A percentile compares a stretch with the other conserved stretches of the same genome.
Evolutionary conservation across 768 basidiomycete species (phyloP).

Genomic region (Tricholomella constricta): DNA sequence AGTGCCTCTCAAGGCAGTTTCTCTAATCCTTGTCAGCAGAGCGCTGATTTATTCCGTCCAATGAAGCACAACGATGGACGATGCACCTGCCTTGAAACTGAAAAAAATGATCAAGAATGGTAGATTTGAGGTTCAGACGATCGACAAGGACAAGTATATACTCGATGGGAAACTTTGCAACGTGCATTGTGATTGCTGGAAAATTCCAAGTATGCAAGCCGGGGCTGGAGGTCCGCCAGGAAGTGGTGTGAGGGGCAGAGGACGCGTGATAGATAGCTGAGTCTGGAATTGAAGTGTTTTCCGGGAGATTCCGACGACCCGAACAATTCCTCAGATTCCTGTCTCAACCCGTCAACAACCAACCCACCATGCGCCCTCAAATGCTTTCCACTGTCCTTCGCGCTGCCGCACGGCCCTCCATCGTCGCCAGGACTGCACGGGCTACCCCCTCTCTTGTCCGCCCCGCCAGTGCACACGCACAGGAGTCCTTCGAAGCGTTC

Average conservation of each 20-base stretch:
- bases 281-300: slow-evolving; percentile 4
- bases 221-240: not conserved
- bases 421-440: slow-evolving; percentile 38
- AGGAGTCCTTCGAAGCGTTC: slow-evolving; percentile 94
- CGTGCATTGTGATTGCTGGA: not conserved
- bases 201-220: not conserved
- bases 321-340: slow-evolving; percentile 30
- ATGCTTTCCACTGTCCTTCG: slow-evolving; percentile 66
- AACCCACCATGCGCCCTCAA: slow-evolving; percentile 54
- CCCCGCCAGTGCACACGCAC: slow-evolving; percentile 61
- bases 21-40: not conserved
- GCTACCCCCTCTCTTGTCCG: slow-evolving; percentile 48
- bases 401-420: slow-evolving; percentile 51
- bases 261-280: no score
- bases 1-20: slow-evolving; percentile 3
- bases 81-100: not conserved
- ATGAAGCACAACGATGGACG: not conserved
- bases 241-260: not conserved
- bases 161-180: not conserved
- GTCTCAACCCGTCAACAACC: slow-evolving; percentile 11
- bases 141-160: not conserved
- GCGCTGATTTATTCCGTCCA: not conserved
- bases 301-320: slow-evolving; percentile 31
- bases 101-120: not conserved
- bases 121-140: not conserved